phyloP scores from a whole-genome alignment of 352 stramenopile species.

The Globisporangium abappressorium region DNA sequence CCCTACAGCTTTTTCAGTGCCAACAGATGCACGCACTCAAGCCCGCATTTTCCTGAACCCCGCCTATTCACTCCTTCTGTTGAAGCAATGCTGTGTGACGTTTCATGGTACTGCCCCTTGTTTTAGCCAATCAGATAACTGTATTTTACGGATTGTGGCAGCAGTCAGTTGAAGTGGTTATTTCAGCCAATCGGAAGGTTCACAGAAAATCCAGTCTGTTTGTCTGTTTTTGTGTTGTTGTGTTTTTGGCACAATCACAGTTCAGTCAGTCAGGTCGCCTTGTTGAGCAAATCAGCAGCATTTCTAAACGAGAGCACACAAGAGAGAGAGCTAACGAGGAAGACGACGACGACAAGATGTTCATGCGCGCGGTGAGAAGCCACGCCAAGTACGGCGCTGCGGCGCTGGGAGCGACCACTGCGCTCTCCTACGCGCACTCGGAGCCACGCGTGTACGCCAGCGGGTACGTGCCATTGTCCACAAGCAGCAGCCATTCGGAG shows the following conservation, averaged over 20 bases:
- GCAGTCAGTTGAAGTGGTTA: constrained; percentile 9
- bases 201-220: constrained; percentile 10
- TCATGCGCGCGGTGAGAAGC: constrained; percentile 33
- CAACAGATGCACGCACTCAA: neutral
- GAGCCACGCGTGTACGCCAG: constrained; percentile 72
- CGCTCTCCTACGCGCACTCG: constrained; percentile 28
- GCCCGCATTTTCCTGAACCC: neutral
- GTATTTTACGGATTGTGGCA: neutral
- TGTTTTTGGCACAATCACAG: neutral
- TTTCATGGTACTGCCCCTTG: neutral
- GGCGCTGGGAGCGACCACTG: constrained; percentile 33
- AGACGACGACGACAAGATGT: constrained; percentile 26
- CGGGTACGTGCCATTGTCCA: constrained; percentile 29
- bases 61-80: neutral
- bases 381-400: constrained; percentile 34
- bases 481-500: neutral
- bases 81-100: constrained; percentile 8
- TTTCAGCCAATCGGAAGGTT: constrained; percentile 12
- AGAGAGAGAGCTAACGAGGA: neutral
- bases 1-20: neutral
- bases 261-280: neutral
- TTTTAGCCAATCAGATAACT: constrained; percentile 8
- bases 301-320: constrained; percentile 1
- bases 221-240: neutral
- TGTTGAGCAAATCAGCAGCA: neutral